Evolutionary conservation across 75 land plant genomes (phyloP), one percentile per base, ranked within the genome.

Genomic region (Cunninghamia lanceolata): DNA sequence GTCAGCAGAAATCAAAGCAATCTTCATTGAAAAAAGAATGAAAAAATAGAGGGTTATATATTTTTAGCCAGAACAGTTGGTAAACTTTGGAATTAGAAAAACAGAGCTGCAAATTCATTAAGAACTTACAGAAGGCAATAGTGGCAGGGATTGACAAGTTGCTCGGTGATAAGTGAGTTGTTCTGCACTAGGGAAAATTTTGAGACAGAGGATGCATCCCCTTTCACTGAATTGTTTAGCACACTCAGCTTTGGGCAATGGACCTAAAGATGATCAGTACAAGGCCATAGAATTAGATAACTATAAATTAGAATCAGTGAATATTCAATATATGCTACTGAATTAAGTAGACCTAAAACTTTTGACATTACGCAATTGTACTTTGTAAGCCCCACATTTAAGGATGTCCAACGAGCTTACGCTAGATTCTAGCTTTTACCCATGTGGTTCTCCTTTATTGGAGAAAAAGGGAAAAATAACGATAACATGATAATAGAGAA

Each of bases 181-280:
- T 30, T 79, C 53, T 19, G 90, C 87, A 71, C 84, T 90, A 8
- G 92, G 90, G 70, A 95, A 88, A 4, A 93, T 42, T 16, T 84
- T 91, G 79, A 95, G 78, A 86, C 98, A 96, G 47, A 94, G 86
- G 32, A 46, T 63, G 87, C 96, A 95, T 42, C 98, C 94, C 80
- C 82, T 82, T n/a, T 88, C 70, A 14, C 70, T 82, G 82, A 95
- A 95, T 40, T 88, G 84, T 70, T 66, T 84, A 1, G 93, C 92
- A 89, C 99, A 95, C 14, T 89, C 86, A 17, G 71, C 88, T 74
- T 95, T 96, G 42, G 94, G 87, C 84, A 94, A 77, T 43, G 90
- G 92, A 84, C 98, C 96, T 94, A 84, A 34, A 47, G 10, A 74
- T 11, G 2, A 9, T 63, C 6, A 19, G 25, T 21, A 6, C 68